Conservation (phyloP, 2,329 filamentous ascomycete species). For the Ophiostoma angusticollis region DNA sequence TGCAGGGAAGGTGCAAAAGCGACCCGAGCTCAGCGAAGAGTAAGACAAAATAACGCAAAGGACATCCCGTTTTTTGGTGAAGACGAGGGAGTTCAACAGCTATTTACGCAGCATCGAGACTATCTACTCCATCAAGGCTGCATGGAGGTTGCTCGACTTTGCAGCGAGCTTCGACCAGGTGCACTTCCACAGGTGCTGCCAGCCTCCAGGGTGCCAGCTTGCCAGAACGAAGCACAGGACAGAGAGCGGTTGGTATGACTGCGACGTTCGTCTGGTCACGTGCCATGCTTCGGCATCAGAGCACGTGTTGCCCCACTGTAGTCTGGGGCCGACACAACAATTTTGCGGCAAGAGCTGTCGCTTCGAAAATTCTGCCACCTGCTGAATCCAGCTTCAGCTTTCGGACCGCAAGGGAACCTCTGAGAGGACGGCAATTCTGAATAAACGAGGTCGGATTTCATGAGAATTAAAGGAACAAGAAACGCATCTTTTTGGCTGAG, state of each 20-base stretch:
- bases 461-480: not conserved
- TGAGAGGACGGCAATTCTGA: not conserved
- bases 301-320: too few species aligned
- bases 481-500: not conserved
- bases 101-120: not conserved
- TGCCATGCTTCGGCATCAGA: not conserved
- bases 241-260: too few species aligned
- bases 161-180: too few species aligned
- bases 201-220: too few species aligned
- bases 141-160: too few species aligned
- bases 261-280: too few species aligned
- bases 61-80: not conserved
- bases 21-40: not conserved
- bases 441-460: not conserved
- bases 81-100: not conserved
- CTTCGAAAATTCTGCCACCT: constrained; percentile 4
- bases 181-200: too few species aligned
- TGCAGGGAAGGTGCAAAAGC: constrained; percentile 3
- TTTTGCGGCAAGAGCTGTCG: constrained; percentile 3
- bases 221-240: too few species aligned
- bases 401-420: too few species aligned
- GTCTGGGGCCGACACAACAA: not conserved
- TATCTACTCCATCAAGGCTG: too few species aligned
- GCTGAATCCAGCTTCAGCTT: not conserved
- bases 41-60: not conserved